Base-by-base conservation (phyloP, 805 yeast species). In the Yarrowia divulgata region DNA sequence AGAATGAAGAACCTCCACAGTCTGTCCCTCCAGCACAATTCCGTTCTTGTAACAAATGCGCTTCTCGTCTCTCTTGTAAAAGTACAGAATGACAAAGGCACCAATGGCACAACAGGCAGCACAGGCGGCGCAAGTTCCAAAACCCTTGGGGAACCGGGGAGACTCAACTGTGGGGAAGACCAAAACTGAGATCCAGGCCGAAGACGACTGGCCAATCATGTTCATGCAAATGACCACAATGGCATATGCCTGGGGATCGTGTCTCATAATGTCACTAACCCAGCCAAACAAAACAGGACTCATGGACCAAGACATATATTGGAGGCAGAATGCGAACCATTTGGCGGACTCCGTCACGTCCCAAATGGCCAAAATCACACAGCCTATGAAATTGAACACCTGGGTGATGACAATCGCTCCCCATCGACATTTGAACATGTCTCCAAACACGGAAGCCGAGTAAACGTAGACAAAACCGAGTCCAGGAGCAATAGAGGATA, bases 311-410 rank as follows among this genome's bases (percentile, higher is more conserved):
- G 87, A 87, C 69, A 82, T 81, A 74, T 85, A 85, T 71, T 84
- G 87, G 60, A 85, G 74, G 74, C 85, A 79, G 76, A 81, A 86
- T 1, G 87, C 89, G 77, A 85, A 86, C 87, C 88, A 85, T 73
- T 85, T 86, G 6, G 86, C 86, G n/a, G 81, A 72, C 72, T 84
- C 85, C 1, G 85, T 81, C 16, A 86, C 84, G 62, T 82, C 67
- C 89, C 89, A 86, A n/a, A 81, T 82, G 2, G 88, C 85, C 66
- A 86, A 77, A 52, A 86, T 78, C 12, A 81, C 77, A 71, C 84
- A 83, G 29, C 87, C 87, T 3, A 81, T 74, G 39, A 85, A 77
- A 72, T 86, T 86, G 73, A 85, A 81, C 85, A 40, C 9, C 32
- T 57, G 63, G 5, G 63, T 57, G 37, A 57, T 40, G 48, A 57